Evolutionary conservation across 2,329 filamentous ascomycete species (phyloP), one percentile per base, ranked within the genome.

Genomic region (Aspergillus ustus): DNA sequence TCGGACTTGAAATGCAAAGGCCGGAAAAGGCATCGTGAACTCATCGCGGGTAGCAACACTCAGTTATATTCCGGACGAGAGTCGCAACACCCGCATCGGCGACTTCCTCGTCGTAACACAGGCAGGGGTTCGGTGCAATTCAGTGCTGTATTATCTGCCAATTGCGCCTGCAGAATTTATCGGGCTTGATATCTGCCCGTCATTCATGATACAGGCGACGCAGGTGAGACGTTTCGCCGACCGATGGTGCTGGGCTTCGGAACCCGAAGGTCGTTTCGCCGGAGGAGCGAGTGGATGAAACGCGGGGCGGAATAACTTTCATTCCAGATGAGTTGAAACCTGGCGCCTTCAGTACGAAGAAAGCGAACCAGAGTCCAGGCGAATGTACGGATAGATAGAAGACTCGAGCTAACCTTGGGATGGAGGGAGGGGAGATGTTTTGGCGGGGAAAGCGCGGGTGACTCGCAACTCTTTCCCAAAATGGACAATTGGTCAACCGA

Each of bases 381-480:
- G 11, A 40, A 25, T 1, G 25, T 25, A n/a, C 8, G 31, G 34
- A 40, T 40, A 5, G 34, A 17, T 40, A 11, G 44, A 20, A 8
- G 44, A 15, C 44, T 25, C 6, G 25, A 25, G 25, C 25, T 3
- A 17, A n/a, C 17, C 25, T 25, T 25, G 20, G 20, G 43, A 45
- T 6, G 6, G n/a, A 46, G 8, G 20, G 28, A 19, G 22, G 45
- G 13, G 45, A 49, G 11, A 49, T 25, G 13, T 4, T 25, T 25
- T 25, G 25, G 25, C 25, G 46, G 46, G 22, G 46, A 49, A 25
- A 13, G 46, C 20, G 37, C n/a, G n/a, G n/a, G n/a, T n/a, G 3
- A 9, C 29, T 60, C 57, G 57, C 57, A 60, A 49, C 50, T 31
- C 50, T 8, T 60, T 54, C 57, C 50, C 15, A 37, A 54, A 60